These are phyloP conservation scores for Blumeriella jaapii DNA, from an alignment of 2,329 filamentous ascomycete species.

Conservation along the genomic window DNA sequence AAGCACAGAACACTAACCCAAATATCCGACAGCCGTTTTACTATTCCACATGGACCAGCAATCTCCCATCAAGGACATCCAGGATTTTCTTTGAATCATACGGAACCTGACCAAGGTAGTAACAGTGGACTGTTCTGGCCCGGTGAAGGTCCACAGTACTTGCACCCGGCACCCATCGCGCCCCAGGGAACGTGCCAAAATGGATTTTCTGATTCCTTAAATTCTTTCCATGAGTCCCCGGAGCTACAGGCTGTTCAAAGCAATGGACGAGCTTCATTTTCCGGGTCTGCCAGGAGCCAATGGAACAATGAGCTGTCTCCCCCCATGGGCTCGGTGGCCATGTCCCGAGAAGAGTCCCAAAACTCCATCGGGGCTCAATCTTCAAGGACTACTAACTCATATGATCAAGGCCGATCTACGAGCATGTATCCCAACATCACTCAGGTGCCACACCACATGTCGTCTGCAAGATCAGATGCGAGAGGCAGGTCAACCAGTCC, in stretches of 20 bases:
- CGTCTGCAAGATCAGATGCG: slow-evolving; percentile 25
- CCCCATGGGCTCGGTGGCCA: slow-evolving; percentile 18
- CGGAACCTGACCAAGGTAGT: slow-evolving; percentile 26
- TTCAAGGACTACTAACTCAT: slow-evolving; percentile 21
- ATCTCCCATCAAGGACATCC: slow-evolving; percentile 20
- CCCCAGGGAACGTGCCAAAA: slow-evolving; percentile 19
- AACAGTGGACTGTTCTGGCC: slow-evolving; percentile 25
- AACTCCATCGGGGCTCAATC: slow-evolving; percentile 23
- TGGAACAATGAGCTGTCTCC: slow-evolving; percentile 22
- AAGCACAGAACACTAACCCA: slow-evolving; percentile 27
- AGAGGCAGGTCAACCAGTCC: slow-evolving; percentile 25
- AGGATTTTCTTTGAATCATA: slow-evolving; percentile 26
- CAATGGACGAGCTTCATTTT: slow-evolving; percentile 12
- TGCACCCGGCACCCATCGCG: slow-evolving; percentile 11
- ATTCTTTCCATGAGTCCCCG: slow-evolving; percentile 16
- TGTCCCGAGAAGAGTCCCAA: slow-evolving; percentile 24
- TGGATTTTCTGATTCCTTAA: slow-evolving; percentile 23
- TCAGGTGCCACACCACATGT: slow-evolving; percentile 24
- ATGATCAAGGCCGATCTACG: slow-evolving; percentile 23
- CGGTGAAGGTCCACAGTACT: slow-evolving; percentile 27
- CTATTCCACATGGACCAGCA: slow-evolving; percentile 15
- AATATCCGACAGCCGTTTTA: slow-evolving; percentile 23
- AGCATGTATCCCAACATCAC: slow-evolving; percentile 21
- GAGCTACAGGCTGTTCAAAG: slow-evolving; percentile 15
- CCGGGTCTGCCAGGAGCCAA: slow-evolving; percentile 13